Conservation (phyloP, 2,329 filamentous ascomycete genomes). For the Drechslerella dactyloides region DNA sequence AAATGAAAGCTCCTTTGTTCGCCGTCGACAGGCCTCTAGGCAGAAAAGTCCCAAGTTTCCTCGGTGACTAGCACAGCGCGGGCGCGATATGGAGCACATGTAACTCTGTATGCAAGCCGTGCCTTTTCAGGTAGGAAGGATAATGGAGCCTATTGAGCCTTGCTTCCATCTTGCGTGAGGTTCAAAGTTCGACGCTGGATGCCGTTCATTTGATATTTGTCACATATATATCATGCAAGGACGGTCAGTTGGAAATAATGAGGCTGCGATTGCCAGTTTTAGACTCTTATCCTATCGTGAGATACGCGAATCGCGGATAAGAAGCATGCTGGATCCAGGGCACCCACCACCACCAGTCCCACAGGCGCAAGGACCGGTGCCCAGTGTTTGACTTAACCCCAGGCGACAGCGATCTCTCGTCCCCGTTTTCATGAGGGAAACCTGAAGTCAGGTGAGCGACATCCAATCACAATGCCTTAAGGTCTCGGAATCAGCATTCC, state of each 20-base stretch:
- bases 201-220: too few relatives aligned
- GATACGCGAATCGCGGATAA: slow-evolving; percentile 24
- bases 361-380: too few relatives aligned
- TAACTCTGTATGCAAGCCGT: slow-evolving; percentile 42
- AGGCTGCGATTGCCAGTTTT: slow-evolving; percentile 19
- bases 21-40: slow-evolving; percentile 15
- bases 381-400: too few relatives aligned
- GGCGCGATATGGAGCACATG: slow-evolving; percentile 23
- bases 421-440: slow-evolving; percentile 8
- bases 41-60: slow-evolving; percentile 22
- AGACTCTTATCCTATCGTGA: slow-evolving; percentile 22
- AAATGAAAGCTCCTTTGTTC: slow-evolving; percentile 15
- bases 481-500: slow-evolving; percentile 44
- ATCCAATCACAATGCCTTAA: slow-evolving; percentile 26
- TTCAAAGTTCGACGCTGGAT: background rate
- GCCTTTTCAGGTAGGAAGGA: slow-evolving; percentile 18
- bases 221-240: too few relatives aligned
- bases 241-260: background rate
- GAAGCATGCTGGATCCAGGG: slow-evolving; percentile 8
- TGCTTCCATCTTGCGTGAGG: background rate
- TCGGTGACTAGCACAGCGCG: slow-evolving; percentile 1
- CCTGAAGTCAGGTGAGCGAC: slow-evolving; percentile 8
- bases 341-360: background rate
- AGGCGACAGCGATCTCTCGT: slow-evolving; percentile 10
- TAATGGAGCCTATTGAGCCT: slow-evolving; percentile 1